Evolutionary conservation across 768 basidiomycete species (phyloP), one percentile per base, ranked within the genome.

Genomic region (Auricularia sp.): DNA sequence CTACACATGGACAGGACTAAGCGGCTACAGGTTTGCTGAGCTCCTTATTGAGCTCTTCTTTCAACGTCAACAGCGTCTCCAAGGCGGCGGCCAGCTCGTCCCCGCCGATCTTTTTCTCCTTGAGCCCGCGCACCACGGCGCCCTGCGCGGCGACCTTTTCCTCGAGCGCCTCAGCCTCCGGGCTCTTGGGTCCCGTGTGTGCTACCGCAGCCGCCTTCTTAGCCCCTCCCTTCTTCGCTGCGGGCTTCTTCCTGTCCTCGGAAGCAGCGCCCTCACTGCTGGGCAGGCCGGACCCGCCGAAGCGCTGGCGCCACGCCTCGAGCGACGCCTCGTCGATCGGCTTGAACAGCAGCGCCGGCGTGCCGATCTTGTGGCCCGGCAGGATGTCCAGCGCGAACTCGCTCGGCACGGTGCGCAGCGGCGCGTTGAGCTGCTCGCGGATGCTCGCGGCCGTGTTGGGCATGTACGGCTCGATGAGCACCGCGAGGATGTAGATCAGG

Each of bases 391-490:
- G 86, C 4, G 82, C 78, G 68, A 97, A 78, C 8, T 80, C 80
- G 64, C 82, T 81, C 1, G 96, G 91, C 2, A 96, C 87, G 8
- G 82, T 79, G 37, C 96, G 87, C 3, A 89, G 82, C 1, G 94
- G 94, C 0, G 94, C 94, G 71, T 97, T 92, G 68, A 98, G 83
- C 71, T 99, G 97, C 21, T 74, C 71, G 63, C 96, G 81, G 68
- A 99, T 94, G 2, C 86, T 80, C 33, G 84, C 85, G 42, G 89
- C 86, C 0, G 92, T 96, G 13, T 87, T 82, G 47, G 97, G 97
- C 94, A 99, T 98, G 86, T 93, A 99, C 0, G 97, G 96, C 73
- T 94, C 89, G 68, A 93, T 76, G 69, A 97, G 79, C 35, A 86
- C 88, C 13, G 92, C 89, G 65, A 99, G 81, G 44, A 87, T 77